These are phyloP conservation scores for Colletotrichum noveboracense DNA, from an alignment of 2,329 filamentous ascomycete species.

Conservation along the genomic window DNA sequence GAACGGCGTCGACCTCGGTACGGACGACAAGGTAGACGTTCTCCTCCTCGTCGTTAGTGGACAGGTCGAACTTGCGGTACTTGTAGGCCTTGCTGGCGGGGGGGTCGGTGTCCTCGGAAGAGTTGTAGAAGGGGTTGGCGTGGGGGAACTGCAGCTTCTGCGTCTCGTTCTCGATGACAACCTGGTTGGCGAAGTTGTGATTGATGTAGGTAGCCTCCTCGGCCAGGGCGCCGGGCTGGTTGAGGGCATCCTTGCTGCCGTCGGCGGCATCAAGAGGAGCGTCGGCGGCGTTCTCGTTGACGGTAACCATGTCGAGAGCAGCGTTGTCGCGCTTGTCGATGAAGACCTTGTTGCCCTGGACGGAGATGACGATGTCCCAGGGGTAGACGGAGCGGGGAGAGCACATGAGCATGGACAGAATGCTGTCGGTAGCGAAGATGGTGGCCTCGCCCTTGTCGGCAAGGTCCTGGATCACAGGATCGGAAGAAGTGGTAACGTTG, in stretches of 20 bases:
- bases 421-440: constrained; percentile 96
- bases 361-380: constrained; percentile 95
- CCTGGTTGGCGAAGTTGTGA: constrained; percentile 98
- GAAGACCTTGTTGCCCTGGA: constrained; percentile 96
- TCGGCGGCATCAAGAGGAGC: constrained; percentile 91
- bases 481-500: constrained; percentile 96
- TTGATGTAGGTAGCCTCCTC: constrained; percentile 99
- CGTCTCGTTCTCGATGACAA: constrained; percentile 81
- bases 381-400: constrained; percentile 95
- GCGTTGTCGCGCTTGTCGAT: constrained; percentile 98
- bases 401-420: constrained; percentile 99
- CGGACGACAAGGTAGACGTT: constrained; percentile 92
- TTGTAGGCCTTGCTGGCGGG: constrained; percentile 97
- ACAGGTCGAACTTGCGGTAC: constrained; percentile 96
- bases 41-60: constrained; percentile 85
- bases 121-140: constrained; percentile 97
- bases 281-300: constrained; percentile 98
- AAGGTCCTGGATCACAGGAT: constrained; percentile 96
- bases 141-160: constrained; percentile 84
- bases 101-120: constrained; percentile 89
- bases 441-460: constrained; percentile 95
- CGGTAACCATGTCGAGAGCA: constrained; percentile 94
- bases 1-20: constrained; percentile 92
- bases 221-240: constrained; percentile 90
- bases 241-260: constrained; percentile 91